Conservation (phyloP, 169 alveolate species). For the Eimeria maxima region DNA sequence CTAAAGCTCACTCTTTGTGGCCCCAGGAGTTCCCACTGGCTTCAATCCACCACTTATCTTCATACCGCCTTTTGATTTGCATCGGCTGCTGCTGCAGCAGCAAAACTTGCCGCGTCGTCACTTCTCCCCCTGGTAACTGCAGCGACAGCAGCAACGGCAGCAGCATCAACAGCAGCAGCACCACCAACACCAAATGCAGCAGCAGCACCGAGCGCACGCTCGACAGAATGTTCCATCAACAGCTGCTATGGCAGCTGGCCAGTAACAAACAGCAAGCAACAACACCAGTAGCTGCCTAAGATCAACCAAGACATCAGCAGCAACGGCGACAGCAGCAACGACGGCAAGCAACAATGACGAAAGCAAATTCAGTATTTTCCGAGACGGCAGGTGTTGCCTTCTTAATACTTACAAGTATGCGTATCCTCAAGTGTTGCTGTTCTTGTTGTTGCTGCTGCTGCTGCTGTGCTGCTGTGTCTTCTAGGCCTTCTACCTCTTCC, state of each 20-base stretch:
- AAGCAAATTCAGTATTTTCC: background rate
- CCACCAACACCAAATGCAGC: background rate
- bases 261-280: background rate
- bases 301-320: background rate
- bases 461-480: too few relatives aligned
- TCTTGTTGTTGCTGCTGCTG: too few relatives aligned
- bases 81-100: background rate
- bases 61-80: background rate
- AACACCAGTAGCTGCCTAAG: background rate
- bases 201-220: background rate
- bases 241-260: too few relatives aligned
- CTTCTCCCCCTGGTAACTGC: constrained; percentile 26
- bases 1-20: background rate
- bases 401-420: background rate
- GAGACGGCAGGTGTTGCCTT: background rate
- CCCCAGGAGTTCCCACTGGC: constrained; percentile 78
- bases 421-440: background rate
- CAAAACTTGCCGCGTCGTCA: background rate
- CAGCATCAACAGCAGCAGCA: constrained; percentile 37
- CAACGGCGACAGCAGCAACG: background rate
- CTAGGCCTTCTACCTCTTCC: background rate
- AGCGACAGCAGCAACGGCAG: constrained; percentile 38
- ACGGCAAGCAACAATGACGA: too few relatives aligned
- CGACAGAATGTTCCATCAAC: too few relatives aligned
- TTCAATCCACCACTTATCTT: constrained; percentile 75